Evolutionary conservation across 306 rosid genomes (phyloP).

Genomic region (Albizia julibrissin): DNA sequence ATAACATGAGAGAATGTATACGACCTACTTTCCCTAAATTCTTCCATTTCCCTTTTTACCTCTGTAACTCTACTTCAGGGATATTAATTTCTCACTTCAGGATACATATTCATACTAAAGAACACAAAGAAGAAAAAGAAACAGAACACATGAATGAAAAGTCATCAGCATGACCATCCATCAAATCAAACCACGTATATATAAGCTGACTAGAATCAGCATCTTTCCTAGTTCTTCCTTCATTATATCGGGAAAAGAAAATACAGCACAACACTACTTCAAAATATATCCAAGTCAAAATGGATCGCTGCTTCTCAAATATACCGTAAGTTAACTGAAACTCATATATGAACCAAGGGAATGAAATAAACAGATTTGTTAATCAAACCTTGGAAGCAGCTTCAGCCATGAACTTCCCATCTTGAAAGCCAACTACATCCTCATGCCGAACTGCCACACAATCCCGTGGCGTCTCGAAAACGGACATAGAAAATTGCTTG

Average conservation of each 20-base stretch:
- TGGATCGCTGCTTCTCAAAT: background rate
- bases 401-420: background rate
- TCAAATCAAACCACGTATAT: background rate
- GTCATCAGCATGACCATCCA: constrained; percentile 6
- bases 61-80: background rate
- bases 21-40: background rate
- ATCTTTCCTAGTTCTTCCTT: background rate
- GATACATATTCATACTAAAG: constrained; percentile 4
- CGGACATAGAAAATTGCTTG: constrained; percentile 71
- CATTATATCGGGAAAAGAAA: background rate
- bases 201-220: background rate
- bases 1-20: background rate
- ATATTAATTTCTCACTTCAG: background rate
- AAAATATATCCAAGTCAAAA: background rate
- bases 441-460: constrained; percentile 48
- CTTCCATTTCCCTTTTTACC: background rate
- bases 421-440: constrained; percentile 7
- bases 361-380: background rate
- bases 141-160: background rate
- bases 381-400: constrained; percentile 46
- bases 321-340: background rate
- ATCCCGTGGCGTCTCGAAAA: constrained; percentile 77
- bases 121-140: background rate
- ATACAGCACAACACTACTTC: background rate
- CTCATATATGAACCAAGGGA: background rate